Percentiles rank a stretch among this genome's conserved stretches.
Conservation (phyloP, 2,329 filamentous ascomycete genomes). For the Phialophora macrospora region DNA sequence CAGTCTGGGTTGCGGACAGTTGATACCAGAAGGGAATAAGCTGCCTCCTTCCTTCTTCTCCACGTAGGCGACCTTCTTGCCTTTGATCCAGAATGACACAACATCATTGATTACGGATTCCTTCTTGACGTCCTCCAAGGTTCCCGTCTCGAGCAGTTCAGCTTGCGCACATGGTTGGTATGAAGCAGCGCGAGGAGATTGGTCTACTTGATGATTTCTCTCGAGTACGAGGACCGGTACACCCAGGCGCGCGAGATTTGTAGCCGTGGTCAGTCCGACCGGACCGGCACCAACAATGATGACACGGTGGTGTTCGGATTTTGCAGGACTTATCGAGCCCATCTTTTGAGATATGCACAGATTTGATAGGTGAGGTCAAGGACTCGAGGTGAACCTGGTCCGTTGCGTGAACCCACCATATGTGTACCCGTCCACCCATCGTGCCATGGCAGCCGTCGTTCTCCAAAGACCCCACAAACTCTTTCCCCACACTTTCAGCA, state of each 20-base stretch:
- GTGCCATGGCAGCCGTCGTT: not conserved
- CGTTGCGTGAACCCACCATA: slow-evolving; percentile 7
- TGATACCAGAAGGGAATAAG: slow-evolving; percentile 50
- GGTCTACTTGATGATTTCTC: slow-evolving; percentile 29
- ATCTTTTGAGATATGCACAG: slow-evolving; percentile 5
- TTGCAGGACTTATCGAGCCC: slow-evolving; percentile 20
- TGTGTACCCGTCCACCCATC: not conserved
- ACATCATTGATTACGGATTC: slow-evolving; percentile 34
- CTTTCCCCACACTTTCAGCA: slow-evolving; percentile 20
- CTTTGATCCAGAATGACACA: slow-evolving; percentile 31
- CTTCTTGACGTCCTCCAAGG: slow-evolving; percentile 30
- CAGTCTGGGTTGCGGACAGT: slow-evolving; percentile 32
- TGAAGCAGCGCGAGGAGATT: slow-evolving; percentile 31
- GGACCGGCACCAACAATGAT: slow-evolving; percentile 33
- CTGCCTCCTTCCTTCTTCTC: slow-evolving; percentile 48
- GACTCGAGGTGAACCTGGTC: not conserved
- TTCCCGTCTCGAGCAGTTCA: slow-evolving; percentile 33
- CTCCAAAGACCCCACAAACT: slow-evolving; percentile 28
- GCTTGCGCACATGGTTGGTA: slow-evolving; percentile 36
- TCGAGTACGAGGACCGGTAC: slow-evolving; percentile 31
- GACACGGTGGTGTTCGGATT: slow-evolving; percentile 24
- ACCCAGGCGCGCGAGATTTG: slow-evolving; percentile 30
- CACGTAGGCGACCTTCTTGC: slow-evolving; percentile 30
- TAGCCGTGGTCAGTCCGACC: slow-evolving; percentile 29
- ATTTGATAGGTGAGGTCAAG: not conserved